A percentile compares a stretch with the other conserved stretches of the same genome.
Evolutionary conservation across 2,329 filamentous ascomycete genomes (phyloP).

Genomic region (Venturia carpophila): DNA sequence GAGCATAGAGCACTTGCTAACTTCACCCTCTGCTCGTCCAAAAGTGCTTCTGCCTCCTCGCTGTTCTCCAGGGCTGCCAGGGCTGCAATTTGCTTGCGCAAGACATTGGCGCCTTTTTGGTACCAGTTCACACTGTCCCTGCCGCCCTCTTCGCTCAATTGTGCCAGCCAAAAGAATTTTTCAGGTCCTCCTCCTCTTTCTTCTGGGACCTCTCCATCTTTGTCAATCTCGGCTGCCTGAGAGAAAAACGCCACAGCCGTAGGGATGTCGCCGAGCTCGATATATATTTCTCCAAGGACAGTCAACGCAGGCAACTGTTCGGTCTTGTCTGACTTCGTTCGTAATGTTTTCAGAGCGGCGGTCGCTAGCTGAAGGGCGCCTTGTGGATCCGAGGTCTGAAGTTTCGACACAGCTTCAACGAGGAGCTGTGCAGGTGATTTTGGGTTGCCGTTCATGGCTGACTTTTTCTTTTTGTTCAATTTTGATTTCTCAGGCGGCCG

Average conservation of each 20-base stretch:
- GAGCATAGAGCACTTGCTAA: constrained; percentile 88
- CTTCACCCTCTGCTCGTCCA: constrained; percentile 69
- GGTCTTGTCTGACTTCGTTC: constrained; percentile 30
- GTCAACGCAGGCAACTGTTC: constrained; percentile 60
- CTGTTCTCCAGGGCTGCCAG: constrained; percentile 44
- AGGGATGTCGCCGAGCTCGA: constrained; percentile 76
- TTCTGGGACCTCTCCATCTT: constrained; percentile 62
- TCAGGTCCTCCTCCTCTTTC: constrained; percentile 74
- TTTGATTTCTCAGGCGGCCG: constrained; percentile 18
- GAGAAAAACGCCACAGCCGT: constrained; percentile 64
- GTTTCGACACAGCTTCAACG: constrained; percentile 46
- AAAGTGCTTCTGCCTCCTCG: constrained; percentile 30
- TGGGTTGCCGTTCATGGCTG: constrained; percentile 31
- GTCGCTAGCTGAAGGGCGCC: constrained; percentile 49
- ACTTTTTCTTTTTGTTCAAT: constrained; percentile 24
- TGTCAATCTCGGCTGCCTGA: constrained; percentile 66
- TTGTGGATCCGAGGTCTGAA: constrained; percentile 52
- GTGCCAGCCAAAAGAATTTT: constrained; percentile 91
- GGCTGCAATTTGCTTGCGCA: constrained; percentile 62
- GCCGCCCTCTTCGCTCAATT: constrained; percentile 63
- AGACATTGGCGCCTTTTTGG: constrained; percentile 59
- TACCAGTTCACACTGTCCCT: constrained; percentile 54
- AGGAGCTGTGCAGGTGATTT: constrained; percentile 47
- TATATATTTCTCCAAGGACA: constrained; percentile 70
- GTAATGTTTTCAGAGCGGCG: constrained; percentile 44